Base-by-base conservation (phyloP, 2,329 filamentous ascomycete genomes). In the Monosporascus sp. region DNA sequence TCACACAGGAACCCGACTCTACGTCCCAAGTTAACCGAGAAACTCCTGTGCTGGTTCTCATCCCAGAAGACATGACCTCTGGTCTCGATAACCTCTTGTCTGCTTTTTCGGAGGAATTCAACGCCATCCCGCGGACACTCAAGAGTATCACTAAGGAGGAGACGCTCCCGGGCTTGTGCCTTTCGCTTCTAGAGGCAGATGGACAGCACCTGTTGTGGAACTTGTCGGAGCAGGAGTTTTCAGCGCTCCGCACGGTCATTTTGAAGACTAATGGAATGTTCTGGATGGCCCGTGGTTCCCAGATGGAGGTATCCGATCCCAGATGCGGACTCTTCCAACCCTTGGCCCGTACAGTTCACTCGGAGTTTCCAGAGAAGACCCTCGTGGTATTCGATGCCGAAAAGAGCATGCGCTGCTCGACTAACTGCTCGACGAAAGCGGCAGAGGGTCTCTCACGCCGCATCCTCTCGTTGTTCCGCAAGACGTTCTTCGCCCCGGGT, bases 121-220 rank as follows among this genome's bases (percentile, higher is more conserved):
- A 58, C 8, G 63, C 60, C 36, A 31, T 54, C 7, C 50, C 61
- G 37, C 51, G 55, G 34, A 57, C 59, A 7, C 37, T 59, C 36
- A 20, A 34, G 4, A 52, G 45, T n/a, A 54, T 59, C 3, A 14
- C 38, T 19, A 31, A 56, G 47, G n/a, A 59, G 46, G 51, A 67
- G 60, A 31, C 48, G 5, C 37, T 59, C 6, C 55, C 59, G 5
- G 44, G 50, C 7, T 51, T 73, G 3, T 70, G 75, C 24, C 66
- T 83, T 7, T 78, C 79, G 1, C 68, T 83, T 0, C 62, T 79
- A 1, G 80, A 83, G 46, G 64, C 74, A 22, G 61, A 67, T 3
- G 59, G 60, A 5, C 26, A 52, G 1, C 55, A 66, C 6, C 50
- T 68, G 2, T 52, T 81, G 27, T 76, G 74, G 55, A 52, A 64